Evolutionary conservation across 2,329 filamentous ascomycete genomes (phyloP), one percentile per base, ranked within the genome.

Genomic region (Ophiocordyceps sinensis): DNA sequence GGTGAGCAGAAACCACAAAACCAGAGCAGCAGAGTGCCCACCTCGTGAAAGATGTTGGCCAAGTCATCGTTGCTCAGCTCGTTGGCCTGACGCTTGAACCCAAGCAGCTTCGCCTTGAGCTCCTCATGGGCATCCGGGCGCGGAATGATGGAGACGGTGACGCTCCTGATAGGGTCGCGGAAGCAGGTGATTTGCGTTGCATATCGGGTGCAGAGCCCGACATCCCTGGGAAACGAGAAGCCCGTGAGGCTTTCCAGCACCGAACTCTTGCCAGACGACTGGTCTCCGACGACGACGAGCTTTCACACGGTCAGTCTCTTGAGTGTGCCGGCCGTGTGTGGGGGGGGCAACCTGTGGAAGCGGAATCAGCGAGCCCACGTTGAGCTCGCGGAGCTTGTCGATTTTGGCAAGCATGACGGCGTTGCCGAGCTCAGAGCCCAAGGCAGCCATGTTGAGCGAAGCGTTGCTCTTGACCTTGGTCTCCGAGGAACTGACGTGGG

Each of bases 181-280:
- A 44, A 44, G 28, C 45, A 47, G 1, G 45, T 45, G n/a, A 52
- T 48, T 29, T 52, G 47, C 4, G 70, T 73, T 0, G 63, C 67
- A 36, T 70, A 68, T 0, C 69, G 59, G 0, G 70, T 73, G 37
- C 70, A 71, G 1, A 71, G 60, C 0, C 58, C 64, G 0, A 58
- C 56, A 1, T 50, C 59, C 2, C 65, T 59, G 5, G 69, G 68
- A 32, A 73, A 70, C 0, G 62, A 60, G 29, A 72, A 67, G 0
- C 65, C 65, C 0, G 68, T 72, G 28, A 73, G 45, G 15, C 62
- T 87, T 55, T 91, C 84, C 28, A 91, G 65, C 15, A 91, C 81
- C 2, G 84, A 89, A 58, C 81, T 86, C 66, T 93, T 93, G 52
- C 85, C 85, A 36, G 84, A 86, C 0, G 82, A 88, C 55, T 91